Evolutionary conservation across 2,329 filamentous ascomycete genomes (phyloP).

Genomic region (Talaromyces sp.): DNA sequence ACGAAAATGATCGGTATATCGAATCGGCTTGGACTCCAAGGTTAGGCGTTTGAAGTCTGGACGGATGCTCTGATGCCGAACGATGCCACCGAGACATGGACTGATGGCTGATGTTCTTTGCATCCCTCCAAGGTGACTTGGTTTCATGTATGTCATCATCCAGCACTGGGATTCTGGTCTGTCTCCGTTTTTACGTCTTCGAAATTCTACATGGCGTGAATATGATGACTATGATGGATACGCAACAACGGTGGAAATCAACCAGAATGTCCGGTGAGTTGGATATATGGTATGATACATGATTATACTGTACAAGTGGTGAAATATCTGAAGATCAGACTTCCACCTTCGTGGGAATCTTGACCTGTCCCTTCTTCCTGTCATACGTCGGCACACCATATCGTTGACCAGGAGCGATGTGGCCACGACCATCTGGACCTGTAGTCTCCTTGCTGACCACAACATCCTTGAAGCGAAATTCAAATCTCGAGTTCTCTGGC

Average conservation of each 20-base stretch:
- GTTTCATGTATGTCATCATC: neutral
- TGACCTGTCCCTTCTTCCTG: slow-evolving; percentile 60
- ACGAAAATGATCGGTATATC: neutral
- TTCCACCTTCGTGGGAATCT: slow-evolving; percentile 61
- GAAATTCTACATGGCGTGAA: neutral
- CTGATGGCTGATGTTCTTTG: neutral
- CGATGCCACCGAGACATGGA: slow-evolving; percentile 2
- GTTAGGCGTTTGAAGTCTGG: neutral
- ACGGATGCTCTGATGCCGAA: slow-evolving; percentile 10
- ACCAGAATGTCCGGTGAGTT: neutral
- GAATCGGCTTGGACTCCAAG: neutral
- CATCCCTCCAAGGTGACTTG: neutral
- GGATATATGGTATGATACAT: slow-evolving; percentile 9
- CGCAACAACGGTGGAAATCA: neutral
- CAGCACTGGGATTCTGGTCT: too few relatives aligned
- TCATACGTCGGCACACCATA: slow-evolving; percentile 63
- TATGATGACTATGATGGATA: neutral
- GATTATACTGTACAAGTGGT: neutral
- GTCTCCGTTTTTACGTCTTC: neutral
- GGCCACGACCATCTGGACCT: slow-evolving; percentile 53
- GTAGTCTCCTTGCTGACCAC: slow-evolving; percentile 53
- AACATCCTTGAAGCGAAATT: slow-evolving; percentile 58
- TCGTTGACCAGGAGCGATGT: slow-evolving; percentile 54
- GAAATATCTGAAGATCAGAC: slow-evolving; percentile 28
- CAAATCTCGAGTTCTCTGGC: slow-evolving; percentile 51